Percentiles rank a stretch among this genome's conserved stretches.
Conservation (phyloP, 768 basidiomycete genomes). For the Chalciporus piperatus region DNA sequence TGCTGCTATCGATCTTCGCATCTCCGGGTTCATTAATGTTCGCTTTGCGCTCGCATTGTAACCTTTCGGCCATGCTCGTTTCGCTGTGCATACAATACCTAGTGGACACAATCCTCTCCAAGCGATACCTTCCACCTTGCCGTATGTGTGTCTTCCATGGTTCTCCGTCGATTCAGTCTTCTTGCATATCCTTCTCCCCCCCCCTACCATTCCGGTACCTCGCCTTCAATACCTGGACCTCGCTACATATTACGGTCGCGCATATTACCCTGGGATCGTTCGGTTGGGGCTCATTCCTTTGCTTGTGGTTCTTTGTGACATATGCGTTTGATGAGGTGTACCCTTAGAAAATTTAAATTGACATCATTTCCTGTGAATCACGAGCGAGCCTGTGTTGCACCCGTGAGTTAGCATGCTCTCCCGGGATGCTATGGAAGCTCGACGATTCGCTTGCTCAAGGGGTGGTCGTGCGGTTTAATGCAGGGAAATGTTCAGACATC, state of each 20-base stretch:
- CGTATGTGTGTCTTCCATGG: constrained; percentile 5
- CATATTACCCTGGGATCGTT: constrained; percentile 11
- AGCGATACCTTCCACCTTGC: constrained; percentile 18
- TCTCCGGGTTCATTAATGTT: constrained; percentile 15
- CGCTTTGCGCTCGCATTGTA: constrained; percentile 15
- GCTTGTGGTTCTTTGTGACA: constrained; percentile 12
- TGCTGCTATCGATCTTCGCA: constrained; percentile 28
- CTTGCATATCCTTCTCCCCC: constrained; percentile 23
- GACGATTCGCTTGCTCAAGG: too few relatives aligned
- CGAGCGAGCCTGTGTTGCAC: too few relatives aligned
- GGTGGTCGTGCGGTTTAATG: too few relatives aligned
- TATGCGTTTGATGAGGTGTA: constrained; percentile 24
- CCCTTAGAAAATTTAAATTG: constrained; percentile 18
- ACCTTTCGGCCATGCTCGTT: constrained; percentile 9
- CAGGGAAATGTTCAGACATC: too few relatives aligned
- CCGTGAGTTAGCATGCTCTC: too few relatives aligned
- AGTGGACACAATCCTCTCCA: constrained; percentile 3
- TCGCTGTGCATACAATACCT: constrained; percentile 13
- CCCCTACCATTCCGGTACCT: background rate
- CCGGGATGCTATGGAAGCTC: too few relatives aligned
- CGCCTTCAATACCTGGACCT: background rate
- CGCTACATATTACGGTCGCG: background rate
- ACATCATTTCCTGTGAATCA: too few relatives aligned
- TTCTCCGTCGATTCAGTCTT: constrained; percentile 5
- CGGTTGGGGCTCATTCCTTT: constrained; percentile 4